Base-by-base conservation (phyloP, 495 filamentous ascomycete genomes). In the Sabuloglossum arenarium region DNA sequence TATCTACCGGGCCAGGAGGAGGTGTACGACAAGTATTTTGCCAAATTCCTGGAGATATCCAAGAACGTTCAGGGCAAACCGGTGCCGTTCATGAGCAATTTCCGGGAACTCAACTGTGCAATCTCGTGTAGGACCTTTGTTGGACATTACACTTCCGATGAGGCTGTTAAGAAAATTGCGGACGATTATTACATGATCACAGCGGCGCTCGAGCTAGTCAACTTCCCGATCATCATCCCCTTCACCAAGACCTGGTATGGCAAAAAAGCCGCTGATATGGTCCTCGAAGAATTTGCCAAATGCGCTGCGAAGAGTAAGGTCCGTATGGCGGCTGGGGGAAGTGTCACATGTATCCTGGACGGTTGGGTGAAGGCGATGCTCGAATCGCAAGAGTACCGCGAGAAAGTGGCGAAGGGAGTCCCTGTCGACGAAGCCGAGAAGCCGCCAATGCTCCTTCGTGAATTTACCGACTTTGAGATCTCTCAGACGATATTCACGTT, bases 121-220 rank as follows among this genome's bases (percentile, higher is more conserved):
- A 79, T 97, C 37, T 93, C 88, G 37, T 88, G 87, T 72, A 84
- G 93, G 56, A 94, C 91, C 24, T 97, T 97, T 66, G 91, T 95
- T 54, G 93, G 93, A 28, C 83, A 95, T 70, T 96, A 97, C 70
- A 88, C 95, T 66, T 74, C 79, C 55, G 87, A 95, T 60, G 84
- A 84, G 62, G 79, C 82, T 49, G 79, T 95, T 59, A 89, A 94
- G 76, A 91, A 90, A 74, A 90, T 98, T 60, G 84, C 89, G 57
- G 86, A 96, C 65, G 89, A 98, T 68, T 98, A 91, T 69, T 98
- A 93, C 68, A 76, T 86, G 61, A 93, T 97, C 64, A 98, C 91
- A 16, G 93, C 85, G 47, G 91, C 91, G 8, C 79, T 98, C 58
- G 91, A 98, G 66, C 77, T 98, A 39, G 91, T 98, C 69, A 97